A percentile compares a stretch with the other conserved stretches of the same genome.
Evolutionary conservation across 371 early-diverging fungal species (phyloP).

Genomic region (Actinomucor elegans): DNA sequence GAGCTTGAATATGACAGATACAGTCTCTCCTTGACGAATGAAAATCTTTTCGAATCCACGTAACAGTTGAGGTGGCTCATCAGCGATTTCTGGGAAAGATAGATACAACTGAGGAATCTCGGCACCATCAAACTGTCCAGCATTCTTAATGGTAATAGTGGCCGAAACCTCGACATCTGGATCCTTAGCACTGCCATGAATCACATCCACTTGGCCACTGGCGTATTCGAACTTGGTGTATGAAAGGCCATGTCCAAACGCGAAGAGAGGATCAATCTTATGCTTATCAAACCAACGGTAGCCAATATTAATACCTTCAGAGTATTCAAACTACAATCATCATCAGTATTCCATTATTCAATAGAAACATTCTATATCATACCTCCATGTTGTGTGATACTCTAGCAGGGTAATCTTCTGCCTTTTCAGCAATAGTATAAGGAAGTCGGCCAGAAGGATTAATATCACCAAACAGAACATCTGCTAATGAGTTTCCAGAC

Average conservation of each 20-base stretch:
- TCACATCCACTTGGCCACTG: constrained; percentile 6
- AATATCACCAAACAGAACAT: constrained; percentile 61
- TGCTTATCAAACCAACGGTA: constrained; percentile 56
- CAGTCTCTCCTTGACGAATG: constrained; percentile 21
- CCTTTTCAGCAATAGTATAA: constrained; percentile 50
- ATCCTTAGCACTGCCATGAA: neutral
- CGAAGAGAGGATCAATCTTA: constrained; percentile 50
- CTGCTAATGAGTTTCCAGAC: constrained; percentile 62
- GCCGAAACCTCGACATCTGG: constrained; percentile 23
- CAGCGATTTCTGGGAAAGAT: constrained; percentile 47
- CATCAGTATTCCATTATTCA: neutral
- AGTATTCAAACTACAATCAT: constrained; percentile 37
- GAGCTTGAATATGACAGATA: constrained; percentile 35
- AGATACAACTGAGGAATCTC: constrained; percentile 63
- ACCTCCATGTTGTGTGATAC: constrained; percentile 6
- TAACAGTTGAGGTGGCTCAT: constrained; percentile 51
- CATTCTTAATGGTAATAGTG: constrained; percentile 46
- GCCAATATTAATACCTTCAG: constrained; percentile 56
- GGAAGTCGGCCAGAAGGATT: constrained; percentile 66
- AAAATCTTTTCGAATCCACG: constrained; percentile 56
- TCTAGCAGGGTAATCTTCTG: constrained; percentile 38
- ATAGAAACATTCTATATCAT: neutral
- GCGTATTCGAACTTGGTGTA: constrained; percentile 61
- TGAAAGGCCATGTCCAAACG: constrained; percentile 66
- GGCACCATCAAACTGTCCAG: constrained; percentile 50